phyloP scores from a whole-genome alignment of 352 stramenopile species.

The Pythium aphanidermatum region DNA sequence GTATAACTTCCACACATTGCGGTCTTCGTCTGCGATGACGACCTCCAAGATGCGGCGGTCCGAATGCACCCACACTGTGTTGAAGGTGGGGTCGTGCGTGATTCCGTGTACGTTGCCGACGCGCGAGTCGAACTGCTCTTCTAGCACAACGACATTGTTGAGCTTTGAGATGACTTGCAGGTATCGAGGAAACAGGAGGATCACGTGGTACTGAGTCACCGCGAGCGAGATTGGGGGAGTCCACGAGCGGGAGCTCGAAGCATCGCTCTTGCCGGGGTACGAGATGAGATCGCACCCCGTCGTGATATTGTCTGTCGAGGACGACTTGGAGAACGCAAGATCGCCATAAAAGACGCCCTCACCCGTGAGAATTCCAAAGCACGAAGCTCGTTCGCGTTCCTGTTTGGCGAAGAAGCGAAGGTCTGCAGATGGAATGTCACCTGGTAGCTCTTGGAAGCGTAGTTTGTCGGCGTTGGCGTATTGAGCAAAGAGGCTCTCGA shows the following conservation, averaged over 20 bases:
- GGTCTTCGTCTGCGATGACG: slow-evolving; percentile 82
- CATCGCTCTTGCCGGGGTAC: slow-evolving; percentile 61
- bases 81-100: slow-evolving; percentile 65
- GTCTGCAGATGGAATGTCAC: slow-evolving; percentile 75
- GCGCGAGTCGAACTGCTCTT: slow-evolving; percentile 74
- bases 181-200: slow-evolving; percentile 78
- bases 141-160: slow-evolving; percentile 80
- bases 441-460: slow-evolving; percentile 88
- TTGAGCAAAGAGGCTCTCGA: slow-evolving; percentile 81
- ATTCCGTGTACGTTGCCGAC: slow-evolving; percentile 68
- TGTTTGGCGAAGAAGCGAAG: slow-evolving; percentile 75
- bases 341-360: slow-evolving; percentile 89
- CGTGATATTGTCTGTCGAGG: slow-evolving; percentile 78
- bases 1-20: slow-evolving; percentile 90
- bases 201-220: slow-evolving; percentile 90
- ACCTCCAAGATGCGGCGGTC: slow-evolving; percentile 76
- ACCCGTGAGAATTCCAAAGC: slow-evolving; percentile 88
- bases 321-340: slow-evolving; percentile 65
- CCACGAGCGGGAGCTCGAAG: slow-evolving; percentile 23
- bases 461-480: slow-evolving; percentile 79
- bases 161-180: slow-evolving; percentile 86
- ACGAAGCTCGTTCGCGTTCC: slow-evolving; percentile 72
- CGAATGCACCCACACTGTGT: slow-evolving; percentile 81
- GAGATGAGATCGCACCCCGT: slow-evolving; percentile 64
- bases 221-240: slow-evolving; percentile 76